phyloP scores from a whole-genome alignment of 345 rosid genomes.

The Populus deltoides region DNA sequence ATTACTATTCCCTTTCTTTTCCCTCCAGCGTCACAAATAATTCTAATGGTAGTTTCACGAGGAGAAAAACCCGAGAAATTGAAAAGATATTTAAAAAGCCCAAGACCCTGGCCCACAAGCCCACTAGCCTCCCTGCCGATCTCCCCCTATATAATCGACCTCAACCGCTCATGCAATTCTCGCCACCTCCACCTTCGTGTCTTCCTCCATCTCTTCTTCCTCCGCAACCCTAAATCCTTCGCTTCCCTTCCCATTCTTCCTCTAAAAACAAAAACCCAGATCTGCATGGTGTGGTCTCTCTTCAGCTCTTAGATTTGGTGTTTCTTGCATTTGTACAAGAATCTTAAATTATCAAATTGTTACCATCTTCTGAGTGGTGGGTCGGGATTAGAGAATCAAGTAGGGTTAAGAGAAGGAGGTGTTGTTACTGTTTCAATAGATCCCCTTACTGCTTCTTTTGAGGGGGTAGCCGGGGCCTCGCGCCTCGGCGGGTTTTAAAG shows the following conservation, averaged over 20 bases:
- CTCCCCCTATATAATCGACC: constrained; percentile 45
- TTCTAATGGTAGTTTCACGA: neutral
- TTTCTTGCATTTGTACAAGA: neutral
- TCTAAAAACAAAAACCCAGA: neutral
- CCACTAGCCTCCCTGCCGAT: neutral
- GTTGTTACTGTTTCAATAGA: constrained; percentile 38
- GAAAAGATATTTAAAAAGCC: constrained; percentile 18
- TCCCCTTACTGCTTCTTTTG: constrained; percentile 74
- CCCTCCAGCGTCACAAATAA: too few species aligned
- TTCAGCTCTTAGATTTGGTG: constrained; percentile 18
- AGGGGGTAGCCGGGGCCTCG: constrained; percentile 99
- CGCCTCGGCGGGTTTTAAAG: constrained; percentile 98
- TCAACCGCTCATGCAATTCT: constrained; percentile 48
- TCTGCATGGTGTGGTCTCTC: constrained; percentile 39
- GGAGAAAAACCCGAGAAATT: constrained; percentile 6
- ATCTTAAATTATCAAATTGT: neutral
- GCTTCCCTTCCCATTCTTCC: neutral
- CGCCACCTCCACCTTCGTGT: constrained; percentile 32
- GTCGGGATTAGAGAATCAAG: constrained; percentile 44
- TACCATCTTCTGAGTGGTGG: constrained; percentile 33
- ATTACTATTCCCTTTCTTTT: too few species aligned
- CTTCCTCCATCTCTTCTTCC: neutral
- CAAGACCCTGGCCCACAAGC: constrained; percentile 20
- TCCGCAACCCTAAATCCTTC: constrained; percentile 13
- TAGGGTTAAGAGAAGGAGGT: constrained; percentile 41